phyloP scores from a whole-genome alignment of 805 yeast genomes.

The Ogataea dorogensis region DNA sequence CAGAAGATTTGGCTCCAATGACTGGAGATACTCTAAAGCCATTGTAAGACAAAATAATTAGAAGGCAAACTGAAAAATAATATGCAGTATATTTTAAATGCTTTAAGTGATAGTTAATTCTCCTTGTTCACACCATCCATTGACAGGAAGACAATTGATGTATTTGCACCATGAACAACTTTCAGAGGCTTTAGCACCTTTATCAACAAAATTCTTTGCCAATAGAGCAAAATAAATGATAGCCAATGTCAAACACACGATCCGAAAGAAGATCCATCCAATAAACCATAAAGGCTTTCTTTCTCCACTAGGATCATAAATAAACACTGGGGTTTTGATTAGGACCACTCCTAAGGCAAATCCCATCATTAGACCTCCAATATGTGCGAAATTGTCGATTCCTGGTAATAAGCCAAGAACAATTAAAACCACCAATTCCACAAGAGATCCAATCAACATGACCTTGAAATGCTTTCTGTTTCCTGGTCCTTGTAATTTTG shows the following conservation, averaged over 20 bases:
- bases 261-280: conserved; percentile 52
- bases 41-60: conserved; percentile 3
- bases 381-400: conserved; percentile 69
- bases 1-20: conserved; percentile 17
- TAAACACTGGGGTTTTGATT: conserved; percentile 55
- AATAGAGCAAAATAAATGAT: conserved; percentile 51
- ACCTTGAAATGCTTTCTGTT: conserved; percentile 44
- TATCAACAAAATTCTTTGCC: conserved; percentile 44
- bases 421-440: conserved; percentile 57
- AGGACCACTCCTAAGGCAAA: conserved; percentile 47
- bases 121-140: conserved; percentile 59
- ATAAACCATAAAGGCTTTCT: conserved; percentile 42
- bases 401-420: conserved; percentile 72
- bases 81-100: neutral
- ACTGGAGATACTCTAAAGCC: conserved; percentile 21
- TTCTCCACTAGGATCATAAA: conserved; percentile 20
- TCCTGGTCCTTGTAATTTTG: conserved; percentile 18
- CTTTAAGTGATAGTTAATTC: conserved; percentile 14
- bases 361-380: conserved; percentile 73
- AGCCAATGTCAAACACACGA: conserved; percentile 42
- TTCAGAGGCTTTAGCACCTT: conserved; percentile 41
- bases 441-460: conserved; percentile 46
- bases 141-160: conserved; percentile 65
- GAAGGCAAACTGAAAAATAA: conserved; percentile 1
- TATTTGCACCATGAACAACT: conserved; percentile 73